These are phyloP conservation scores for Malassezia restricta DNA, from an alignment of 1,284 basidiomycete genomes.

Conservation along the genomic window DNA sequence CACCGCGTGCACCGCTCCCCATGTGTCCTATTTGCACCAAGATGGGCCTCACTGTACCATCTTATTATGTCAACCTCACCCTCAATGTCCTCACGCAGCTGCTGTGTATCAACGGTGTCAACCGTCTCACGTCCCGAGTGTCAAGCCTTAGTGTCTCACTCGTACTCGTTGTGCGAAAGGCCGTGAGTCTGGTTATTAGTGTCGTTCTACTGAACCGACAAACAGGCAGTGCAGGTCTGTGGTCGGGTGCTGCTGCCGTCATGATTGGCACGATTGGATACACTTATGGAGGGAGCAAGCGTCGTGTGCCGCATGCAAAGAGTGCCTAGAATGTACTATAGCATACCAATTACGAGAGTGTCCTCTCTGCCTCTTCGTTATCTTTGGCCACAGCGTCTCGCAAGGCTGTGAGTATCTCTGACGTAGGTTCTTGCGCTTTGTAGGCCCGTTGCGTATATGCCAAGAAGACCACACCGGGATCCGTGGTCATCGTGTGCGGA, in stretches of 20 bases:
- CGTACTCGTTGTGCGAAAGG: conserved; percentile 77
- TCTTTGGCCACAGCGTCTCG: conserved; percentile 3
- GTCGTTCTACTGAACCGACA: conserved; percentile 50
- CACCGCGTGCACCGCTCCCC: conserved; percentile 26
- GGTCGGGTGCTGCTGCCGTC: conserved; percentile 51
- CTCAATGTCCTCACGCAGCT: conserved; percentile 72
- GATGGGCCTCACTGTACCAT: conserved; percentile 51
- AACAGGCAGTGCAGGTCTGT: conserved; percentile 19
- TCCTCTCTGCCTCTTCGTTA: neutral
- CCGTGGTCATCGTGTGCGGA: neutral
- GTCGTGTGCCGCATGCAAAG: neutral
- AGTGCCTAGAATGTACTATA: neutral
- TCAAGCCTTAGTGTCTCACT: conserved; percentile 73
- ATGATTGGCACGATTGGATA: conserved; percentile 63
- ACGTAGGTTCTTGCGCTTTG: neutral
- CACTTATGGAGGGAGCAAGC: conserved; percentile 26
- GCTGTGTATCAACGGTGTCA: conserved; percentile 77
- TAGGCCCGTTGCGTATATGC: conserved; percentile 2
- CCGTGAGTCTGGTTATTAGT: conserved; percentile 66
- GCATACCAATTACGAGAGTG: neutral
- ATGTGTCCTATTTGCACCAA: neutral
- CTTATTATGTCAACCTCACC: conserved; percentile 56
- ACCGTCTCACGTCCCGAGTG: conserved; percentile 63
- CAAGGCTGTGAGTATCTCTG: neutral
- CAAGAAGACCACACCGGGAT: neutral